Base-by-base conservation (phyloP, 176 grass and related monocot species). In the Thalia dealbata region DNA sequence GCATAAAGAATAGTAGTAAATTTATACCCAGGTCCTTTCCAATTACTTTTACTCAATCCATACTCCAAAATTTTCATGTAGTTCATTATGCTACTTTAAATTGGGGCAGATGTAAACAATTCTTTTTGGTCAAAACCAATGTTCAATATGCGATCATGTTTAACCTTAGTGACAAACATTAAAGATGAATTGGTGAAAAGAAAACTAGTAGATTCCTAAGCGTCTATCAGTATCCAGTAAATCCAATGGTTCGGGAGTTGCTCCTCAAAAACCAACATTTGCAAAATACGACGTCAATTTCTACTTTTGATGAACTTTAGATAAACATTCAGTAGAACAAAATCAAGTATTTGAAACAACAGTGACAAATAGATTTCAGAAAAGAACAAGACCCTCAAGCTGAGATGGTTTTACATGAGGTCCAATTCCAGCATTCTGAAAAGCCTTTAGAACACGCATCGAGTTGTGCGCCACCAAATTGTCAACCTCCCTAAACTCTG, bases 381-480 rank as follows among this genome's bases (percentile, higher is more conserved):
- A 61, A 43, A 3, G 3, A 30, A 9, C 10, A 52, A 0, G 13
- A n/a, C 18, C 51, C 41, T 71, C 21, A 55, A 25, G 3, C 12
- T 15, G 14, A 44, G 26, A 26, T 32, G 28, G 60, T 29, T 51
- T 84, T 85, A 90, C 87, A 68, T 92, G 89, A 10, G 93, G 79
- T 22, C 88, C 87, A 70, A 97, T 88, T 61, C 76, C 81, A 6
- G 93, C 83, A 46, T 64, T 64, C 19, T 84, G 85, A 77, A 92
- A 92, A 14, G 93, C 93, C 27, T 80, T 84, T 45, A 91, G 80
- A 64, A 97, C 86, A 50, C 93, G 82, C 14, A 83, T 65, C 45
- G 93, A 91, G 82, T 97, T 92, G 79, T 83, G 52, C 2, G 87
- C 93, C 61, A 97, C 67, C 25, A 78, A 75, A 72, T 64, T 62